Percentiles rank a stretch among this genome's conserved stretches.
Conservation (phyloP, 1,139 yeast species). For the Candida smagusa region DNA sequence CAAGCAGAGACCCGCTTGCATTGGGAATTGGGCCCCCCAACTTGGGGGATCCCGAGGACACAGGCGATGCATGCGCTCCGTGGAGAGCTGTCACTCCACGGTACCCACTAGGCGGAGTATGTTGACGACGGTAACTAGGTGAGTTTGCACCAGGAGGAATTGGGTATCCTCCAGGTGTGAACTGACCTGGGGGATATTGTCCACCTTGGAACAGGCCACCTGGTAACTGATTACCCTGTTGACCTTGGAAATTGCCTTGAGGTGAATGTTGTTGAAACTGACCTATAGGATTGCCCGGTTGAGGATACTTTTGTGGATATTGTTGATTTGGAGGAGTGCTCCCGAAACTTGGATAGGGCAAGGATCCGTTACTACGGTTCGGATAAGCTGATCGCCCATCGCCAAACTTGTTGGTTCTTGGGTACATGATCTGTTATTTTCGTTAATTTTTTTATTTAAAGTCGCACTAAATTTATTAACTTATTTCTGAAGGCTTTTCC, state of each 20-base stretch:
- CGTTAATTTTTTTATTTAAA: background rate
- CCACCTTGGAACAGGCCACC: constrained; percentile 1
- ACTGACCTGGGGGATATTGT: background rate
- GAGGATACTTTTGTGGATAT: constrained; percentile 1
- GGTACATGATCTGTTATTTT: constrained; percentile 3
- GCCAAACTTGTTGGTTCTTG: background rate
- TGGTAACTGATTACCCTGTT: constrained; percentile 2
- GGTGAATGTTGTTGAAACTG: background rate
- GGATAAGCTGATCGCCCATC: background rate
- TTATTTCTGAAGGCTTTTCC: constrained; percentile 1
- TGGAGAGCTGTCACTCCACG: constrained; percentile 5
- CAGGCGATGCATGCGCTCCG: constrained; percentile 3
- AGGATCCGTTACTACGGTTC: background rate
- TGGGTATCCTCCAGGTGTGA: background rate
- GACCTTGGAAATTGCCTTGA: constrained; percentile 1
- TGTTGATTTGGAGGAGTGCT: background rate
- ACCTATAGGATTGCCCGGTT: constrained; percentile 3
- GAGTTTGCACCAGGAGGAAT: constrained; percentile 1
- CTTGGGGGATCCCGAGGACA: constrained; percentile 3
- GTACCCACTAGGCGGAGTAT: constrained; percentile 1
- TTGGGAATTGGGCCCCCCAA: constrained; percentile 5
- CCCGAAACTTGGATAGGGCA: background rate
- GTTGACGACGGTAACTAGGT: constrained; percentile 1
- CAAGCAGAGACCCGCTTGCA: background rate
- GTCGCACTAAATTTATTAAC: no score